Evolutionary conservation across 495 filamentous ascomycete species (phyloP).

Genomic region (Xanthoparmelia taractica): DNA sequence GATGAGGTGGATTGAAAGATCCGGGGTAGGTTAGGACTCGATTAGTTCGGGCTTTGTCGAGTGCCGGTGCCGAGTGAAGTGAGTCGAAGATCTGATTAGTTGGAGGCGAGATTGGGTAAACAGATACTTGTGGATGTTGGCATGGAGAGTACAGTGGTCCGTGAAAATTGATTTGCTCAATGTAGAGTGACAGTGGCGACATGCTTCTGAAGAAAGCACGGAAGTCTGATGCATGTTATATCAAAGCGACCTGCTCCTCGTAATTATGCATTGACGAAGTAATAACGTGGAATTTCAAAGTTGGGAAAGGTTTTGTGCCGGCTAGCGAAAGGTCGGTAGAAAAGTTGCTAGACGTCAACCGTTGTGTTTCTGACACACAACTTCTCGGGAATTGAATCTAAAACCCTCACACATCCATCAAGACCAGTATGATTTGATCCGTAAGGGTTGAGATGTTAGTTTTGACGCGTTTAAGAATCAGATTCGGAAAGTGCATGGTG

Average conservation of each 20-base stretch:
- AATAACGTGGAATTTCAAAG: background rate
- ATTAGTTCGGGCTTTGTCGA: slow-evolving; percentile 4
- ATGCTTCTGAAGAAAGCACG: background rate
- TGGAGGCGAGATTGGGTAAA: background rate
- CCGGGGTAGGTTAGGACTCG: slow-evolving; percentile 27
- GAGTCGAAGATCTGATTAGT: background rate
- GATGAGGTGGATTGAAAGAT: slow-evolving; percentile 31
- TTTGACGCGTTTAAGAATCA: background rate
- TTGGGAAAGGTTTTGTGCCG: background rate
- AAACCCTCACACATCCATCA: background rate
- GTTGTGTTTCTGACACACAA: too few relatives aligned
- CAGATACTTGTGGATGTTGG: background rate
- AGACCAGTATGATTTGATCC: too few relatives aligned
- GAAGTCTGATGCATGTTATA: background rate
- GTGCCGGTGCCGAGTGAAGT: background rate
- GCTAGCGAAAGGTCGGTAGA: background rate
- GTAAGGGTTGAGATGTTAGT: too few relatives aligned
- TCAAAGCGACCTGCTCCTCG: background rate
- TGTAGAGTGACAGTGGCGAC: slow-evolving; percentile 8
- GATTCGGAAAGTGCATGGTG: background rate
- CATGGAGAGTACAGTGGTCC: background rate
- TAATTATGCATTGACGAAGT: background rate
- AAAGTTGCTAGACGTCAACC: too few relatives aligned
- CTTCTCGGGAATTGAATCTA: too few relatives aligned
- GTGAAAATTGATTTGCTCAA: background rate